Base-by-base conservation (phyloP, 1,284 basidiomycete genomes). In the Ganoderma boninense region DNA sequence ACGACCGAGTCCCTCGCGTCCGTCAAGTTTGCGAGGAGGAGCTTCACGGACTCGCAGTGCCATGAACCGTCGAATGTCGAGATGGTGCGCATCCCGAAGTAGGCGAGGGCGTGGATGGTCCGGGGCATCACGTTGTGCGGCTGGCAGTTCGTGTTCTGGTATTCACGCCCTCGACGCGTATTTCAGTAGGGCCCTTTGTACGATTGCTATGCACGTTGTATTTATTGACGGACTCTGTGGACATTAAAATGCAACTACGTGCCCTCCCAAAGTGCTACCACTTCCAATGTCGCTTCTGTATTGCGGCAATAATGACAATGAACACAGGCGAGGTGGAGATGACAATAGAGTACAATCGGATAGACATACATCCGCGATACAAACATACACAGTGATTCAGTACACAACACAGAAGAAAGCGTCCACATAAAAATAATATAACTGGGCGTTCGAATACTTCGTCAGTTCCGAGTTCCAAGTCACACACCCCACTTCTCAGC, bases 401-500 rank as follows among this genome's bases (percentile, higher is more conserved):
- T 38, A 38, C 10, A 38, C 10, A 38, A 38, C 38, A 38, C 10
- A 38, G 7, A 2, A 6, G 38, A 38, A 10, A 8, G 10, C 38
- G 10, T 38, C 10, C 3, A 38, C 6, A 38, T 7, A 38, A n/a
- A n/a, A n/a, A n/a, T n/a, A 38, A 10, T 38, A 7, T 10, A 38
- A 38, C 38, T 7, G 38, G 38, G 38, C 10, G 1, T 10, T 38
- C 1, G 38, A 38, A 38, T 38, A 43, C 43, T 4, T 10, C 14
- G 13, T 4, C 43, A 18, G 43, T 43, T 43, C 43, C 2, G 6
- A 49, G 29, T 32, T 4, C 29, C 44, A 46, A 20, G 20, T 52
- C 49, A 52, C 8, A 49, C n/a, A n/a, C 49, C 49, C 49, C 49
- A 52, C 49, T 52, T 52, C 49, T 52, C 49, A n/a, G 26, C 49